Evolutionary conservation across 352 stramenopile genomes (phyloP), one percentile per base, ranked within the genome.

Genomic region (Elongisporangium senticosum): DNA sequence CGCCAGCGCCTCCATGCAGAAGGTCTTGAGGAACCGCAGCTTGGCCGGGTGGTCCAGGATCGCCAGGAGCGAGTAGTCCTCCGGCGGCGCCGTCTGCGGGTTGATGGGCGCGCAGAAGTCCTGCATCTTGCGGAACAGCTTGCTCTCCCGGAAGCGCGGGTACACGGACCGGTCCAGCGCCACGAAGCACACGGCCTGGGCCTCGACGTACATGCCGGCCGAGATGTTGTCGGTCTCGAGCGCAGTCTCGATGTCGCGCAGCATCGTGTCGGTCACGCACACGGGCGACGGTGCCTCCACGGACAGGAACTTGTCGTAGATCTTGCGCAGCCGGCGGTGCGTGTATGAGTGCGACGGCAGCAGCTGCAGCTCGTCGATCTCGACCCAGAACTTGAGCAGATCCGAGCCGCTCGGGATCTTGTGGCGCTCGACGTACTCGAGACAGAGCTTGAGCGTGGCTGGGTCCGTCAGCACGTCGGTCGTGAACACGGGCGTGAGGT

Each of bases 291-390:
- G 69, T 4, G 83, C 83, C 7, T 89, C 75, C 0, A 79, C 79
- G 0, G 81, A 90, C 7, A 93, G 55, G 50, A 93, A 93, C 63
- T 93, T 93, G 71, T 93, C 79, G 68, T 93, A 93, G 64, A 93
- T 91, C 55, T 93, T 90, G 37, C 70, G 83, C 13, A 93, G 72
- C 10, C 83, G 77, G 2, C 82, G 82, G 55, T 90, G 75, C 14
- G 83, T 93, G 65, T 93, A 93, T 40, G 82, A 89, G 33, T 89
- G 79, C 17, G 79, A 90, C 21, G 83, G 81, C 14, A 93, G 60
- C 49, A 84, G 67, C 53, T 86, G 75, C 33, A 93, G 62, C 53
- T 89, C 71, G 62, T 91, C 81, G 49, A 93, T 86, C 55, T 93
- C 83, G 62, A 85, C 77, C 83, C 83, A 93, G 65, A 93, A 93